A percentile compares a stretch with the other conserved stretches of the same genome.
Evolutionary conservation across 352 stramenopile genomes (phyloP).

Genomic region (Phytophthora crassamura): DNA sequence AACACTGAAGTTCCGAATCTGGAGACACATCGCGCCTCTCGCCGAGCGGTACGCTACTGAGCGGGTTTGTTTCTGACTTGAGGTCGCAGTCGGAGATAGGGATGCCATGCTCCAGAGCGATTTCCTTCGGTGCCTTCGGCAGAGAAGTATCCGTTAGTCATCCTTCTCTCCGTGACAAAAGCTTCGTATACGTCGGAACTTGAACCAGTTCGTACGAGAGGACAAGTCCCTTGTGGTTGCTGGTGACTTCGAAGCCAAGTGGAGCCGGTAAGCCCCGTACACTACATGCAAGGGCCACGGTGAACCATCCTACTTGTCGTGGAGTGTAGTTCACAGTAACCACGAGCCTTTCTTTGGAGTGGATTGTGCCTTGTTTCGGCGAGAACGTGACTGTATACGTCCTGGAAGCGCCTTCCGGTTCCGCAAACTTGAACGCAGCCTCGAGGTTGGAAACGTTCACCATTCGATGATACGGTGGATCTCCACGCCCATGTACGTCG

Average conservation of each 20-base stretch:
- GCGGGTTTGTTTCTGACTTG: constrained; percentile 50
- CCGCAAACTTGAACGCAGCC: constrained; percentile 77
- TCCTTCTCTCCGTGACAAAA: not conserved
- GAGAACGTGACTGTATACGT: constrained; percentile 59
- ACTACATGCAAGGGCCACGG: no score
- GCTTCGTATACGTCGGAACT: not conserved
- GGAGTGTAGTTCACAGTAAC: no score
- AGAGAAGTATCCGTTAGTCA: constrained; percentile 7
- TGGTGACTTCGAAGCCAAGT: no score
- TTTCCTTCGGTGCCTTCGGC: constrained; percentile 47
- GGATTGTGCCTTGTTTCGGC: no score
- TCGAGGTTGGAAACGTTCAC: constrained; percentile 86
- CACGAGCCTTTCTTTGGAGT: no score
- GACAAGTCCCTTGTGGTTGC: no score
- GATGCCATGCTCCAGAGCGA: constrained; percentile 49
- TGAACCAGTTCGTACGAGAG: no score
- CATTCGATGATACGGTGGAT: constrained; percentile 59
- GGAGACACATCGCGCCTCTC: no score
- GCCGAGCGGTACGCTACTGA: constrained; percentile 53
- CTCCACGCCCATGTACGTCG: constrained; percentile 71
- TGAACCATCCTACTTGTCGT: no score
- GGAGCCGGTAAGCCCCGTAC: no score
- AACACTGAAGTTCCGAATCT: no score
- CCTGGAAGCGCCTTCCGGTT: constrained; percentile 64
- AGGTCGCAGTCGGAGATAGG: constrained; percentile 50